Percentiles rank a stretch among this genome's conserved stretches.
These are phyloP conservation scores for Neonectria coccinea DNA, from an alignment of 2,329 filamentous ascomycete species.

Conservation along the genomic window DNA sequence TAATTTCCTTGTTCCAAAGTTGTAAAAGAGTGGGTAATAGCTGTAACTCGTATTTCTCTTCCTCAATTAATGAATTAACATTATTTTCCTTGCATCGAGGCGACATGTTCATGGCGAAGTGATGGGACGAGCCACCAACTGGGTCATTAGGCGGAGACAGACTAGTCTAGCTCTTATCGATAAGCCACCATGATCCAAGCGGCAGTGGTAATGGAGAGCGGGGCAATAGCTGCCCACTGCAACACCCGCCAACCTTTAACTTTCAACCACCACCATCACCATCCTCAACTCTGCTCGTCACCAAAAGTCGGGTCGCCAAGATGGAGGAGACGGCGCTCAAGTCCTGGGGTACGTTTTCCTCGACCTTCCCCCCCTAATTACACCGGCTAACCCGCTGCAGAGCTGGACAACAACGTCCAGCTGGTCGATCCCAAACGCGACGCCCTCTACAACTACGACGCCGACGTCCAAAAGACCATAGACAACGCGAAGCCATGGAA, in stretches of 20 bases:
- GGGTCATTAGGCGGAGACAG: background rate
- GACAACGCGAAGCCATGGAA: constrained; percentile 78
- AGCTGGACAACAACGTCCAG: constrained; percentile 87
- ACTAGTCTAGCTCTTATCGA: constrained; percentile 44
- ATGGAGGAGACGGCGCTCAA: constrained; percentile 49
- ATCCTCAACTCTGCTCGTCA: constrained; percentile 22
- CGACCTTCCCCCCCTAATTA: no score
- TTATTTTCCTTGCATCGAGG: no score
- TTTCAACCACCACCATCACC: constrained; percentile 30
- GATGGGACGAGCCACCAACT: no score
- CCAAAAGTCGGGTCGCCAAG: constrained; percentile 33
- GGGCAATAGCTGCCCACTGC: constrained; percentile 35
- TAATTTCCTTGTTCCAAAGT: no score
- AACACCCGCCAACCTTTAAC: constrained; percentile 11
- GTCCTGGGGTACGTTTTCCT: constrained; percentile 44
- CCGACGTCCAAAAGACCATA: constrained; percentile 74
- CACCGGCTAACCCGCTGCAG: constrained; percentile 58
- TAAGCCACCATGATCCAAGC: constrained; percentile 27
- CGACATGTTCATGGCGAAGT: no score
- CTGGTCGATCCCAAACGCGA: constrained; percentile 89
- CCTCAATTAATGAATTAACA: background rate
- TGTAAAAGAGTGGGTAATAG: no score
- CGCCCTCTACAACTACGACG: constrained; percentile 88
- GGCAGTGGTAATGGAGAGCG: constrained; percentile 30
- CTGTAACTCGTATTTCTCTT: background rate